Evolutionary conservation across 2,329 filamentous ascomycete species (phyloP), one percentile per base, ranked within the genome.

Genomic region (Fulvia fulva): DNA sequence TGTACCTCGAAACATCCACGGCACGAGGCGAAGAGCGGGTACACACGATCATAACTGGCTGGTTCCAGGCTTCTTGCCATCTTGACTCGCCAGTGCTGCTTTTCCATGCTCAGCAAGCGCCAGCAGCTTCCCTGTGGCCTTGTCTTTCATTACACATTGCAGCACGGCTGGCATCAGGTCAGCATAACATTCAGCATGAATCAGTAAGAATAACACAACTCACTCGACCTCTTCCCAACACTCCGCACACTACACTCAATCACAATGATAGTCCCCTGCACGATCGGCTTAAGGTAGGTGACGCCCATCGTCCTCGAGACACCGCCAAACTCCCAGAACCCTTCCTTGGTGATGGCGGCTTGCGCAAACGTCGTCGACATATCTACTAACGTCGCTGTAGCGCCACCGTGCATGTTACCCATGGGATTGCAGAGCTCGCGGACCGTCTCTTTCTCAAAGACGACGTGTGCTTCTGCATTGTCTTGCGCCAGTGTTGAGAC

Each of bases 321-420:
- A 51, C 76, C 74, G 3, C 72, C 75, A n/a, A 68, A 64, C 8
- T 58, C 56, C 76, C 76, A 79, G 47, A 58, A 63, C 12, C 61
- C 61, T 32, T 56, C 41, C 32, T 56, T 52, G 16, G 61, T 47
- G 30, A 63, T 30, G 6, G 61, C 58, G 1, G 53, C 58, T 1
- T 56, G 51, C 9, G 75, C 69, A 6, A 73, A 68, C 1, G 73
- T 76, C 1, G 77, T 79, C 54, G 76, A 75, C 70, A 83, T 80
- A 64, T 85, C 82, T 56, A 81, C 81, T 41, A 82, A 78, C 11
- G 81, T 71, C 0, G 79, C 78, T 0, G 78, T 78, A 4, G 79
- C 79, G 9, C 81, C 81, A 21, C 63, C 64, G 41, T 66, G 64
- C 49, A 62, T 63, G 51, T 60, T 63, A 6, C 58, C 59, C 44